Percentiles rank a stretch among this genome's conserved stretches.
phyloP scores from a whole-genome alignment of 257 asterid genomes.

The Ligustrum vulgare region DNA sequence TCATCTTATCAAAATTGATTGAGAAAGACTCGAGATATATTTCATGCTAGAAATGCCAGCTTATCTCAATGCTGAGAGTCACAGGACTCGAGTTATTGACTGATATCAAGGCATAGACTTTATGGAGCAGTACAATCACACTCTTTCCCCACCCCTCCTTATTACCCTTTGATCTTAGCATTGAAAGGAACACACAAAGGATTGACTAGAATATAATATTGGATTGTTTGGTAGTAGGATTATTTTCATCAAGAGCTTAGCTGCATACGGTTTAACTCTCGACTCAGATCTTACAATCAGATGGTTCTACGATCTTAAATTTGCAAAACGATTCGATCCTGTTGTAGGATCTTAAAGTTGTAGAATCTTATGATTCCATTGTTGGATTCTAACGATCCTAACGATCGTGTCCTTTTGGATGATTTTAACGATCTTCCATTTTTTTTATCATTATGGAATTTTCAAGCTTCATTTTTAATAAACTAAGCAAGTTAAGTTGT shows the following conservation, averaged over 20 bases:
- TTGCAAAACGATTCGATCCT: no score
- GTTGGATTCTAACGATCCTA: no score
- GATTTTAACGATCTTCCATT: no score
- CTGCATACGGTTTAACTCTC: no score
- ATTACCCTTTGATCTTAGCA: neutral
- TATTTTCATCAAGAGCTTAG: neutral
- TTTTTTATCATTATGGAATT: no score
- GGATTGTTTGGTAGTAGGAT: neutral
- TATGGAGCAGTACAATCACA: neutral
- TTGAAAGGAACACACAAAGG: neutral
- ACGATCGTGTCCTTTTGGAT: no score
- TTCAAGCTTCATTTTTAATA: no score
- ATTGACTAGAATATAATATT: neutral
- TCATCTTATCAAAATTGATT: slow-evolving; percentile 15
- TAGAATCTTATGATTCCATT: no score
- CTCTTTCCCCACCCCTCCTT: slow-evolving; percentile 1
- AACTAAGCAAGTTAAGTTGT: no score
- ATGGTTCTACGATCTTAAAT: no score
- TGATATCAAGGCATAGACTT: neutral
- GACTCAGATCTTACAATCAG: no score
- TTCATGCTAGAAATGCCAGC: neutral
- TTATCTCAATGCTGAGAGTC: slow-evolving; percentile 14
- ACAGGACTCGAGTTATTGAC: neutral
- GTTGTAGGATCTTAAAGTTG: no score
- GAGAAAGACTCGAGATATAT: slow-evolving; percentile 9